Evolutionary conservation across 2,329 filamentous ascomycete species (phyloP), one percentile per base, ranked within the genome.

Genomic region (Neofusicoccum sp.): DNA sequence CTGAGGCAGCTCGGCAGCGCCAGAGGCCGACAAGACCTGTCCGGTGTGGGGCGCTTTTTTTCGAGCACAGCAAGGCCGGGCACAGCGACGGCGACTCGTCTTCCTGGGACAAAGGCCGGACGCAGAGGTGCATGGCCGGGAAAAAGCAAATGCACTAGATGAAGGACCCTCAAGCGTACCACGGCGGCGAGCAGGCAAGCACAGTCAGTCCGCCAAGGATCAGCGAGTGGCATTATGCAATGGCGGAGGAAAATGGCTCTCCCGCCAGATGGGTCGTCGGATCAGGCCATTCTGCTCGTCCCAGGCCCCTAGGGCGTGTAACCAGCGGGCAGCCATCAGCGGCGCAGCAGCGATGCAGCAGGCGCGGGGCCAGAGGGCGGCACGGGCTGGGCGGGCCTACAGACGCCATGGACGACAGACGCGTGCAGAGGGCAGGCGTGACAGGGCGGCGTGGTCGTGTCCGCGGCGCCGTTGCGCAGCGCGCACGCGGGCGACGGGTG

Each of bases 251-350:
- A 47, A 29, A 11, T n/a, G 39, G 28, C 39, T n/a, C 16, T 22
- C 49, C 16, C 34, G 49, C 16, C 22, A 45, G 14, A 45, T 44
- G 29, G 36, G n/a, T 45, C 43, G 54, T 58, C 36, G 29, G 39
- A 58, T 58, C 41, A 52, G 48, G 48, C 48, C 48, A 58, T 45
- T 39, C 14, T 29, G 28, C 39, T 44, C 37, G 52, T 16, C 52
- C 52, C 33, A 29, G 12, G 54, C 14, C 54, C 33, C 29, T 47
- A 58, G 41, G 54, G 54, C 54, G 54, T 58, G 54, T 58, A 47
- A 58, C 54, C 29, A 43, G 11, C 29, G 39, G 54, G 22, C 12
- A 49, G 45, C 44, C 28, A n/a, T 36, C 33, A 50, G 9, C 47
- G 34, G 29, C n/a, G 44, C 28, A 28, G 28, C 44, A 16, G 28